Percentiles rank a stretch among this genome's conserved stretches.
phyloP scores from a whole-genome alignment of 345 rosid species.

The Arabis hirsuta region DNA sequence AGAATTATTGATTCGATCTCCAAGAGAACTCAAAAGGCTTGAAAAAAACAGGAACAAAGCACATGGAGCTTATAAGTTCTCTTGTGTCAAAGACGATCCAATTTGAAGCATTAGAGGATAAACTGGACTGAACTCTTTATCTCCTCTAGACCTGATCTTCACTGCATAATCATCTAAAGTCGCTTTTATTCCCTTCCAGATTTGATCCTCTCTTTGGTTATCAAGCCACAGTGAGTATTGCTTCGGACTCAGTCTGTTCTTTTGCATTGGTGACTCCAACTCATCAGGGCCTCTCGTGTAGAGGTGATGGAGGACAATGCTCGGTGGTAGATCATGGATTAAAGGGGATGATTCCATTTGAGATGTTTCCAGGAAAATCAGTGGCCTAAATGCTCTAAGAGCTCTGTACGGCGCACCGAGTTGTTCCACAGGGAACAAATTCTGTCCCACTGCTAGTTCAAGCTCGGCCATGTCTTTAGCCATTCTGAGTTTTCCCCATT shows the following conservation, averaged over 20 bases:
- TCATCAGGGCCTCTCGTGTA: conserved; percentile 94
- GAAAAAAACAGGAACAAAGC: neutral
- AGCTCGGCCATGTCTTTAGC: conserved; percentile 99
- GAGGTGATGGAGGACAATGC: conserved; percentile 87
- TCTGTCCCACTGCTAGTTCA: conserved; percentile 94
- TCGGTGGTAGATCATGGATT: conserved; percentile 86
- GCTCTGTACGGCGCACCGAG: conserved; percentile 95
- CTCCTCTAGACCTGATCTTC: conserved; percentile 82
- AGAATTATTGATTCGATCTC: conserved; percentile 2
- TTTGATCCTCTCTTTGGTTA: conserved; percentile 94
- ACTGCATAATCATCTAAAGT: conserved; percentile 94
- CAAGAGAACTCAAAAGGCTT: conserved; percentile 8
- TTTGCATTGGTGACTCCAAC: conserved; percentile 82
- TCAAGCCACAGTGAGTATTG: conserved; percentile 97
- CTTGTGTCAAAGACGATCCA: conserved; percentile 67
- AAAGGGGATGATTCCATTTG: conserved; percentile 83
- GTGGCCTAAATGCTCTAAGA: conserved; percentile 92
- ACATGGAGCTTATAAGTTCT: conserved; percentile 18
- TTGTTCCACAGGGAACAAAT: conserved; percentile 94
- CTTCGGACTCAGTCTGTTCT: conserved; percentile 76
- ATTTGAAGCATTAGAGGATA: conserved; percentile 92
- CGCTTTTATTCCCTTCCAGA: conserved; percentile 96
- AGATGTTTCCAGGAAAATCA: conserved; percentile 89
- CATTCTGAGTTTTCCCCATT: conserved; percentile 96
- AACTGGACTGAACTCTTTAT: conserved; percentile 95